Conservation (phyloP, 1,139 yeast species). For the Suhomyces atakaporum region DNA sequence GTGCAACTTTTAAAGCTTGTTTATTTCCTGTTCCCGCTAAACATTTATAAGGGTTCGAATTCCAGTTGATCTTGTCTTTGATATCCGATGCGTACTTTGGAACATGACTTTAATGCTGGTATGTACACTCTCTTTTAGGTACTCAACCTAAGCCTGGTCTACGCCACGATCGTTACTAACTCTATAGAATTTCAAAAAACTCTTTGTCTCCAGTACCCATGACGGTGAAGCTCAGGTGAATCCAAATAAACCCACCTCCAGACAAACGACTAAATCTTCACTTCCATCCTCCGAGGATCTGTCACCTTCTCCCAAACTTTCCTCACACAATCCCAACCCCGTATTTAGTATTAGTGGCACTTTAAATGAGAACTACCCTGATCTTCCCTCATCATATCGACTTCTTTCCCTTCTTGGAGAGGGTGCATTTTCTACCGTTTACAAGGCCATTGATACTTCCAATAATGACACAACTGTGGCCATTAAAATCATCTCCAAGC, state of each 20-base stretch:
- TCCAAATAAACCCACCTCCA: background rate
- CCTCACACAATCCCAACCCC: slow-evolving; percentile 1
- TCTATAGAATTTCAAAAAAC: slow-evolving; percentile 19
- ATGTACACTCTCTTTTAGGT: slow-evolving; percentile 11
- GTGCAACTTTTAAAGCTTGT: slow-evolving; percentile 5
- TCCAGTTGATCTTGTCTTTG: slow-evolving; percentile 8
- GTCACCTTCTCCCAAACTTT: background rate
- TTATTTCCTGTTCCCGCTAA: slow-evolving; percentile 8
- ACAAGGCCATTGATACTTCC: slow-evolving; percentile 59
- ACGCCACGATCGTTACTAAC: slow-evolving; percentile 5
- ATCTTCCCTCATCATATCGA: slow-evolving; percentile 24
- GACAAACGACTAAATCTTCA: slow-evolving; percentile 1
- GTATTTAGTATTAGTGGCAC: slow-evolving; percentile 11
- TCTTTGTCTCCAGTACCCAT: slow-evolving; percentile 14
- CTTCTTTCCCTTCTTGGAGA: slow-evolving; percentile 54
- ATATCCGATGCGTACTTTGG: slow-evolving; percentile 6
- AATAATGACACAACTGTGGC: slow-evolving; percentile 61
- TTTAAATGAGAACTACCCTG: slow-evolving; percentile 11
- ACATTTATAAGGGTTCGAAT: slow-evolving; percentile 8
- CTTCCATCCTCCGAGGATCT: background rate
- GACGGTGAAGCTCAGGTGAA: slow-evolving; percentile 5
- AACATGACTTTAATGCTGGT: slow-evolving; percentile 24
- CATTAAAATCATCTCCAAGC: slow-evolving; percentile 78
- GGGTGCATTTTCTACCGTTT: slow-evolving; percentile 91
- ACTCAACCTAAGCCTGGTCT: background rate